Base-by-base conservation (phyloP, 306 rosid species). In the Boehmeria nivea region DNA sequence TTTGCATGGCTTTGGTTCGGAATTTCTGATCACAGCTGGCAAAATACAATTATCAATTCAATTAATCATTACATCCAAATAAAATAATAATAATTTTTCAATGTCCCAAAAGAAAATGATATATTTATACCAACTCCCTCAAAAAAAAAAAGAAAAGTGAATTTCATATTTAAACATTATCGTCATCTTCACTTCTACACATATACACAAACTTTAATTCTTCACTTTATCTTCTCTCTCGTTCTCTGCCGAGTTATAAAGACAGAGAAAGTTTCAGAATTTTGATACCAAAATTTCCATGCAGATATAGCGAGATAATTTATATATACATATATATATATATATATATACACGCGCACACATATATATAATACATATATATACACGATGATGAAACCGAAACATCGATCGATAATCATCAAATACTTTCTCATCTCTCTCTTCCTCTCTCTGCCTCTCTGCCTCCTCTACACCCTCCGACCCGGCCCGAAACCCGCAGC, bases 381-480 rank as follows among this genome's bases (percentile, higher is more conserved):
- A 50, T 33, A 39, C 36, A 58, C 59, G 39, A 85, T 85, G 95
- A 85, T 76, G 83, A 28, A 11, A 58, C 43, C 77, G 16, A 84
- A 76, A 27, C 73, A 64, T 0, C 64, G 22, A 3, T 14, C 61
- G 44, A 26, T 63, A 37, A 57, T 72, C 16, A 65, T 76, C 63
- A 78, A 71, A 53, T 84, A 51, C 71, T 73, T 84, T 21, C 54
- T 84, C 10, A 52, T 72, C 49, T 84, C 80, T 12, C 75, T 78
- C 67, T 71, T 84, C 53, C 73, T 84, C 75, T 72, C 79, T 49
- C 73, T 86, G 44, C 87, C 96, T 0, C 60, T 75, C 42, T 22
- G 53, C 64, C 71, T 80, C 56, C 72, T 78, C 67, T 72, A 61
- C 36, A 68, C 63, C 37, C 66, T 12, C 24, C 37, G 1, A 45